A percentile compares a stretch with the other conserved stretches of the same genome.
Conservation (phyloP, 148 eudicot genomes). For the Rhododendron kiyosumense region DNA sequence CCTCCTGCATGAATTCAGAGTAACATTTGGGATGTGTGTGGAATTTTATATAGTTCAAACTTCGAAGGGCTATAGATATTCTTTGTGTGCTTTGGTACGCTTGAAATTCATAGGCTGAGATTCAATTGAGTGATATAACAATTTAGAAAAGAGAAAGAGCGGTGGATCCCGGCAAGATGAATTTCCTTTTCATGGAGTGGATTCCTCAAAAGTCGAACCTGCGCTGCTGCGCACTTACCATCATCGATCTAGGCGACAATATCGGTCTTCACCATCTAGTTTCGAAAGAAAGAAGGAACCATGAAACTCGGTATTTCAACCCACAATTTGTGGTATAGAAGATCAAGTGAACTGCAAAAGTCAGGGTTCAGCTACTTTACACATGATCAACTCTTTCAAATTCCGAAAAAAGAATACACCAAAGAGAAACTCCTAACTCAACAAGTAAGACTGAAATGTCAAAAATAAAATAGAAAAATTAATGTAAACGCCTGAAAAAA, state of each 20-base stretch:
- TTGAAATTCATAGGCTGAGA: not conserved
- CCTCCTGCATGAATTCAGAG: conserved; percentile 26
- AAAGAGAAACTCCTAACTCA: not conserved
- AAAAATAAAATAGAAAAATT: not conserved
- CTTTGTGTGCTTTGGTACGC: not conserved
- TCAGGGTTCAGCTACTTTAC: not conserved
- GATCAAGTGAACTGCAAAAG: not conserved
- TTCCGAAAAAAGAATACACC: not conserved
- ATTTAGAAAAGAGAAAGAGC: not conserved
- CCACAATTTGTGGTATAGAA: not conserved
- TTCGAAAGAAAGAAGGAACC: not conserved
- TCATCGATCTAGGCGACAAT: not conserved
- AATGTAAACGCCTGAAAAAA: not conserved
- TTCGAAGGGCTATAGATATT: conserved; percentile 32
- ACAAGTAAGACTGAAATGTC: not conserved
- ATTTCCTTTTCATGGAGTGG: not conserved
- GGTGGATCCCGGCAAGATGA: not conserved
- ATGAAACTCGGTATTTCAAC: not conserved
- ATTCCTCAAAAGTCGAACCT: not conserved
- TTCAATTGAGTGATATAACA: not conserved
- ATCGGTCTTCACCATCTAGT: not conserved
- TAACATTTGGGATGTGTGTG: not conserved
- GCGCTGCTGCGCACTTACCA: not conserved
- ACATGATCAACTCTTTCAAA: not conserved
- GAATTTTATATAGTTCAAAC: not conserved